Percentiles rank a stretch among this genome's conserved stretches.
These are phyloP conservation scores for Silene uniflora DNA, from an alignment of 148 eudicot species.

Conservation along the genomic window DNA sequence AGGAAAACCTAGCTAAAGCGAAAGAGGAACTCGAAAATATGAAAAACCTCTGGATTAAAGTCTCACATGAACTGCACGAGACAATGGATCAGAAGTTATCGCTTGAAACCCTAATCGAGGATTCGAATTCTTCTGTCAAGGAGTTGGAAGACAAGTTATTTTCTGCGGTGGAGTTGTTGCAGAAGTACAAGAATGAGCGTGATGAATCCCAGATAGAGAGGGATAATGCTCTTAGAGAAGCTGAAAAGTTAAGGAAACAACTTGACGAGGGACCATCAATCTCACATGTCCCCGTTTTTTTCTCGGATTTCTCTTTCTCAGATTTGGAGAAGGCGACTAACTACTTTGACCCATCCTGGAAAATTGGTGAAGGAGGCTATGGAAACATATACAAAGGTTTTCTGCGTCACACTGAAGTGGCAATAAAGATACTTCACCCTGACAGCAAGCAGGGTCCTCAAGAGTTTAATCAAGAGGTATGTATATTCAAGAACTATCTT, in stretches of 20 bases:
- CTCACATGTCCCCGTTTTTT: conserved; percentile 38
- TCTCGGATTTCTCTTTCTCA: conserved; percentile 50
- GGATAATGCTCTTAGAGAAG: conserved; percentile 53
- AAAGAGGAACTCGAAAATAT: conserved; percentile 44
- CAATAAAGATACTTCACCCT: conserved; percentile 61
- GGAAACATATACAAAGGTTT: conserved; percentile 61
- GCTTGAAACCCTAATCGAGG: conserved; percentile 33
- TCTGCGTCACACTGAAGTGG: conserved; percentile 72
- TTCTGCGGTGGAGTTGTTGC: conserved; percentile 60
- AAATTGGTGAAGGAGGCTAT: conserved; percentile 85
- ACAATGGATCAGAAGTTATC: conserved; percentile 46
- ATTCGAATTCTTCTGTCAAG: conserved; percentile 26
- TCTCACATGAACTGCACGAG: conserved; percentile 40
- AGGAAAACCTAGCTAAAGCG: conserved; percentile 45
- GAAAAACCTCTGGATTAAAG: conserved; percentile 33
- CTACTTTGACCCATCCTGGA: conserved; percentile 48
- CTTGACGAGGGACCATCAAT: conserved; percentile 37
- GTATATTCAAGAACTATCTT: background rate
- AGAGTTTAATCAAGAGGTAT: conserved; percentile 87
- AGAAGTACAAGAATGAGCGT: conserved; percentile 63
- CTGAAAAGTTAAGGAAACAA: conserved; percentile 45
- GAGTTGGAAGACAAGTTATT: conserved; percentile 59
- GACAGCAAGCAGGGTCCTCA: conserved; percentile 58
- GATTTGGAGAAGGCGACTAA: conserved; percentile 74
- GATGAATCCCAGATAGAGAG: conserved; percentile 58